Evolutionary conservation across 345 rosid genomes (phyloP), one percentile per base, ranked within the genome.

Genomic region (Corchorus capsularis): DNA sequence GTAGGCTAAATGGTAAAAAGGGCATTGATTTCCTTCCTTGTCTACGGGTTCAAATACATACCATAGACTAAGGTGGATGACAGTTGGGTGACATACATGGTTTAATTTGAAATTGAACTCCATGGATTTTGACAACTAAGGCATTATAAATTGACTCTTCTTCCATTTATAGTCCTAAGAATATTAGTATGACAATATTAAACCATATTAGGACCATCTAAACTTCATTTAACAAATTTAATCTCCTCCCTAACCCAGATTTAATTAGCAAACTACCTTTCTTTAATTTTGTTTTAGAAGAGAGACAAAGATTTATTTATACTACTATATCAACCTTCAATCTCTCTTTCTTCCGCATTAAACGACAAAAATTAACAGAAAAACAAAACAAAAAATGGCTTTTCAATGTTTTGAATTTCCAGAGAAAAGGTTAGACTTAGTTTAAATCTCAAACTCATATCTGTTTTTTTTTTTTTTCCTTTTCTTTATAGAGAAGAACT

Each of bases 21-120:
- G 37, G 5, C 1, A 6, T 68, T 16, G 47, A 66, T 47, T 11
- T 2, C 34, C 1, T 5, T 45, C 9, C 43, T 2, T 19, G 35
- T 67, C 37, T 5, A 66, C 19, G 55, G 55, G 56, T 68, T 68
- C 1, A 39, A 15, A 66, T 46, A 47, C 56, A 67, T 67, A 14
- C 6, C 45, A 2, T 41, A 22, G 74, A 78, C 69, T 56, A 78
- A 75, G 80, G 83, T 85, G 86, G 84, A 83, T 75, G 87, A 79
- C 87, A 82, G 85, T 66, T 83, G 80, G 50, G 80, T 75, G 80
- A 78, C 71, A 35, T 80, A 39, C 69, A 27, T 27, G 27, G 77
- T 74, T 65, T 41, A 74, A 72, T 73, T 39, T 39, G 43, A 39
- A 5, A 39, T 39, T 39, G 27, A 27, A 27, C 27, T 27, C 27